Percentiles rank a stretch among this genome's conserved stretches.
These are phyloP conservation scores for Scleroderma citrinum DNA, from an alignment of 768 basidiomycete genomes.

Conservation along the genomic window DNA sequence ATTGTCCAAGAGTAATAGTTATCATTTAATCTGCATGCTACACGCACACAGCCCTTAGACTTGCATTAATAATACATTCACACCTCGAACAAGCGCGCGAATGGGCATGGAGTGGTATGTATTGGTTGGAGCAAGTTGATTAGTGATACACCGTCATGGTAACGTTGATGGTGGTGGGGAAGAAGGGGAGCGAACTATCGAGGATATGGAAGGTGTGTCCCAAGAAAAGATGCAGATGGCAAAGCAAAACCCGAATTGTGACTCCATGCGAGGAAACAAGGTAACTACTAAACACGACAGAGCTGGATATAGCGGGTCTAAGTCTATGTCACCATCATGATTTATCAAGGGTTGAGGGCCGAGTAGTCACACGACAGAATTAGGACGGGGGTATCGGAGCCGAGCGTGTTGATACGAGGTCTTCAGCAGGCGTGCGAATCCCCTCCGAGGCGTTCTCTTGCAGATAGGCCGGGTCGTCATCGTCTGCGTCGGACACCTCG, in stretches of 20 bases:
- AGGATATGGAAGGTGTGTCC: background rate
- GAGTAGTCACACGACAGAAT: background rate
- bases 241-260: background rate
- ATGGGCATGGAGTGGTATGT: background rate
- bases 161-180: background rate
- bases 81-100: background rate
- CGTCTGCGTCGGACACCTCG: conserved; percentile 56
- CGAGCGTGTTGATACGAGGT: conserved; percentile 1
- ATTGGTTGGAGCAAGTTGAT: background rate
- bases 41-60: conserved; percentile 5
- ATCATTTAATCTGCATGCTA: conserved; percentile 2
- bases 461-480: conserved; percentile 37
- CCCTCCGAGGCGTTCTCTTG: conserved; percentile 24
- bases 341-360: no score
- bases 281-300: no score
- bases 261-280: no score
- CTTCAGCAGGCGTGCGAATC: conserved; percentile 4
- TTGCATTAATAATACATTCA: background rate
- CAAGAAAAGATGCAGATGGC: conserved; percentile 13
- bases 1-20: conserved; percentile 68
- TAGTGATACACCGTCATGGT: background rate
- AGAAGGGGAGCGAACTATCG: conserved; percentile 1
- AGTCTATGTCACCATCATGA: no score
- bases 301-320: no score
- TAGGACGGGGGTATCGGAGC: conserved; percentile 2